These are phyloP conservation scores for Starmerella ratchasimensis DNA, from an alignment of 805 yeast species.

Conservation along the genomic window DNA sequence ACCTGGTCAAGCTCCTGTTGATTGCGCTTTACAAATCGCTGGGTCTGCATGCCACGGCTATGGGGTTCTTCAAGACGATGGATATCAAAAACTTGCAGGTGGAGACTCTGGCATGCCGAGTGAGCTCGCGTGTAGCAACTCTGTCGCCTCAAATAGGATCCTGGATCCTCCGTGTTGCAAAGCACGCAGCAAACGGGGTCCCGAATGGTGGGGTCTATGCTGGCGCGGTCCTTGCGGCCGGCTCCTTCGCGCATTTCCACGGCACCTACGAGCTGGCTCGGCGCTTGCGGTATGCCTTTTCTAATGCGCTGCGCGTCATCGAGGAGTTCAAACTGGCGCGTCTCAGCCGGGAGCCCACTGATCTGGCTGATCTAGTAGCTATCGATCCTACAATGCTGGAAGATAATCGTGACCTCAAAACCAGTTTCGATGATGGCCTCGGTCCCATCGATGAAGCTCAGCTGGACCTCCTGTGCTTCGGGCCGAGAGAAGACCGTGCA, in stretches of 20 bases:
- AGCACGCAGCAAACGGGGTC: constrained; percentile 27
- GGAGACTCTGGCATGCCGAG: constrained; percentile 46
- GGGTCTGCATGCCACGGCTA: constrained; percentile 41
- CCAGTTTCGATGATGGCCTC: constrained; percentile 16
- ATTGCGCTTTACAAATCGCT: constrained; percentile 45
- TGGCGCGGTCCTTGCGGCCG: constrained; percentile 41
- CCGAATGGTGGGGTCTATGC: constrained; percentile 39
- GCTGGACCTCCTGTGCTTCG: background rate
- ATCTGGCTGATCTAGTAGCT: constrained; percentile 9
- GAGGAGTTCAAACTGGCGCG: constrained; percentile 22
- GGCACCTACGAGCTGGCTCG: constrained; percentile 51
- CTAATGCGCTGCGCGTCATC: constrained; percentile 24
- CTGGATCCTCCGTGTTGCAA: constrained; percentile 1
- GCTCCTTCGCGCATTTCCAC: constrained; percentile 50
- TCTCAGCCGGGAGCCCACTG: constrained; percentile 11
- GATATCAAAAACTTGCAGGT: constrained; percentile 63
- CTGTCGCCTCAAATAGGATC: constrained; percentile 30
- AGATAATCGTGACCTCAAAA: constrained; percentile 50
- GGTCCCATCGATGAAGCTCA: background rate
- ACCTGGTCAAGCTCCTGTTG: constrained; percentile 57
- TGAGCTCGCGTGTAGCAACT: constrained; percentile 37
- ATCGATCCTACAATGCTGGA: constrained; percentile 8
- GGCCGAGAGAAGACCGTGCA: constrained; percentile 9
- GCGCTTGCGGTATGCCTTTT: constrained; percentile 38
- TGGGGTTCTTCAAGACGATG: constrained; percentile 38